Base-by-base conservation (phyloP, 306 rosid species). In the Trichosanthes truncata region DNA sequence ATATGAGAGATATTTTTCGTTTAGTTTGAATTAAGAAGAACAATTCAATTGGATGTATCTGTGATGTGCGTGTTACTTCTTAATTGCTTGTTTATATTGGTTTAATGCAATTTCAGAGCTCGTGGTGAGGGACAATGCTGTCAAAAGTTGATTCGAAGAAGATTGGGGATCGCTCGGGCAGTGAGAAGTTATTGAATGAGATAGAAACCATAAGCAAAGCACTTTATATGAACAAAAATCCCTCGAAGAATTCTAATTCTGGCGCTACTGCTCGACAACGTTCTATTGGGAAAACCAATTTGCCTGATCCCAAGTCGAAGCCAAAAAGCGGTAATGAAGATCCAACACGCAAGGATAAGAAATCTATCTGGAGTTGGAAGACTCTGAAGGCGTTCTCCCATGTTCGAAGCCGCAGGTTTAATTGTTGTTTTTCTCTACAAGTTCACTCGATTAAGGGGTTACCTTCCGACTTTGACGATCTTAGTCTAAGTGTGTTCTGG, bases 341-440 rank as follows among this genome's bases (percentile, higher is more conserved):
- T 51, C 65, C 72, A 41, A 55, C 79, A 29, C 82, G 69, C 72
- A 92, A 92, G 88, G 97, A 95, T 62, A 95, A 95, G 91, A 92
- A 86, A 83, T 92, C 96, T 25, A 82, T 85, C 67, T 95, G 97
- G 98, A 84, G 86, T 84, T 94, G 98, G 97, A 94, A 85, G 83
- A 79, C 90, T 10, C 81, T 95, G 68, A 92, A 82, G 86, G 88
- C 97, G 6, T 80, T 91, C 66, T 89, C 93, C 5, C 84, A 89
- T 71, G 82, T 84, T 75, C 88, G 93, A 60, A 87, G 77, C 77
- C 86, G 87, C 18, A 91, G 82, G 83, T 92, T 95, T 61, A 87
- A 90, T 78, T 95, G 97, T 68, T 75, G 91, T 87, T 95, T 95
- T 77, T 87, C 95, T 66, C 90, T 95, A 14, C 88, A 87, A 79